Evolutionary conservation across 1,284 basidiomycete genomes (phyloP).

Genomic region (Ustilago bromivora): DNA sequence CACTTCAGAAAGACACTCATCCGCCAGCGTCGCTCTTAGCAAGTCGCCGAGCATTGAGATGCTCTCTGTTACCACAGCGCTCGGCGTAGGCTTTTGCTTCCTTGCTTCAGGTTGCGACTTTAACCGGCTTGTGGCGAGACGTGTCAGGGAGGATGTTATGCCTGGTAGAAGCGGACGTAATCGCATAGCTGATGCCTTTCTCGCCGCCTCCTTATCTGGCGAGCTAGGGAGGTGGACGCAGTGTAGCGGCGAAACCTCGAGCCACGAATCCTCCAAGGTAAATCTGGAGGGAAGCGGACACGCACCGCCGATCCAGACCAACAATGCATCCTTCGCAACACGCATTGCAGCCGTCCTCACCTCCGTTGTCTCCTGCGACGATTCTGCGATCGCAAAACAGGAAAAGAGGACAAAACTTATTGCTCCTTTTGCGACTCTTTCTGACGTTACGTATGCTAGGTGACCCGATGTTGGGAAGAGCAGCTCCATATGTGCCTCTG

Average conservation of each 20-base stretch:
- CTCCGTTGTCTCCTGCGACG: slow-evolving; percentile 10
- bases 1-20: slow-evolving; percentile 7
- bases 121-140: slow-evolving; percentile 29
- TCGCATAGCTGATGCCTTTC: slow-evolving; percentile 7
- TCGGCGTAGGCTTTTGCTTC: slow-evolving; percentile 19
- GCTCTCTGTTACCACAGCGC: slow-evolving; percentile 18
- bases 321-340: slow-evolving; percentile 19
- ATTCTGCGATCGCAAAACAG: slow-evolving; percentile 29
- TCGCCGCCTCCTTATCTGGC: neutral
- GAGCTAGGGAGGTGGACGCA: neutral
- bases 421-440: slow-evolving; percentile 38
- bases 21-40: slow-evolving; percentile 20
- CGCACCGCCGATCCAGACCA: slow-evolving; percentile 41
- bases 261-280: neutral
- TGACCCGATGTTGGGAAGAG: slow-evolving; percentile 27
- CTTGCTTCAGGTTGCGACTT: slow-evolving; percentile 14
- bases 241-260: slow-evolving; percentile 7
- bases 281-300: slow-evolving; percentile 10
- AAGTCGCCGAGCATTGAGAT: slow-evolving; percentile 28
- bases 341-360: slow-evolving; percentile 11
- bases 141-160: slow-evolving; percentile 41
- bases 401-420: slow-evolving; percentile 42
- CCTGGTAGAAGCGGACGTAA: slow-evolving; percentile 39
- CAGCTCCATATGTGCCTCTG: neutral
- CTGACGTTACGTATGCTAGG: slow-evolving; percentile 17